Base-by-base conservation (phyloP, 1,284 basidiomycete genomes). In the Trichosporon sp. region DNA sequence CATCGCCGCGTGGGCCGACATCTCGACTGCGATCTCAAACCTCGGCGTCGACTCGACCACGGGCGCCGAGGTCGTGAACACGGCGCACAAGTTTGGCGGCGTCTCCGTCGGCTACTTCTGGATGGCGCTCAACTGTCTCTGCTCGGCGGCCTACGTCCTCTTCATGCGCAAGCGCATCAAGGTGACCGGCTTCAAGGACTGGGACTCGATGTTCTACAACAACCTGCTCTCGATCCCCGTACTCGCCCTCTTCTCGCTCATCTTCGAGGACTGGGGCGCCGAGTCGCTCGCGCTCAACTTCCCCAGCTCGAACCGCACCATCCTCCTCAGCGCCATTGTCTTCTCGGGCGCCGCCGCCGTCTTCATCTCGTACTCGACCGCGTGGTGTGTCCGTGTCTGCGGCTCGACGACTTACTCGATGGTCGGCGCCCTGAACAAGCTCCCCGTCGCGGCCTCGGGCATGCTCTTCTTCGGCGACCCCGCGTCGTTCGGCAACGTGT, bases 131-230 rank as follows among this genome's bases (percentile, higher is more conserved):
- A 99, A 99, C 80, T 99, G 96, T 78, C 74, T 91, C 56, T 87
- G 89, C 54, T 94, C 92, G 69, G 96, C 96, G 10, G 88, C 89
- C 60, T 99, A 97, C 80, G 95, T 95, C 49, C 85, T 99, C 61
- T 86, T 90, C 60, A 99, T 99, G 96, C 88, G 96, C 68, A 98
- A 96, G 81, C 86, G 90, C 65, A 99, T 99, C 84, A 99, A 99
- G 83, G 79, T 86, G 46, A 98, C 93, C n/a, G 92, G 92, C 40
- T 99, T 99, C 83, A 95, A 94, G 67, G 95, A 99, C 78, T 97
- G 94, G 95, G 96, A 99, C 77, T 91, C 95, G 27, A 98, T 99
- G 95, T 97, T 94, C 82, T 99, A 98, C 84, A 98, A 97, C 84
- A 99, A 99, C 81, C 80, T 98, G 59, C 84, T 99, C 58, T 96